phyloP scores from a whole-genome alignment of 208 protist genomes.

The Trichomonas vaginalis region DNA sequence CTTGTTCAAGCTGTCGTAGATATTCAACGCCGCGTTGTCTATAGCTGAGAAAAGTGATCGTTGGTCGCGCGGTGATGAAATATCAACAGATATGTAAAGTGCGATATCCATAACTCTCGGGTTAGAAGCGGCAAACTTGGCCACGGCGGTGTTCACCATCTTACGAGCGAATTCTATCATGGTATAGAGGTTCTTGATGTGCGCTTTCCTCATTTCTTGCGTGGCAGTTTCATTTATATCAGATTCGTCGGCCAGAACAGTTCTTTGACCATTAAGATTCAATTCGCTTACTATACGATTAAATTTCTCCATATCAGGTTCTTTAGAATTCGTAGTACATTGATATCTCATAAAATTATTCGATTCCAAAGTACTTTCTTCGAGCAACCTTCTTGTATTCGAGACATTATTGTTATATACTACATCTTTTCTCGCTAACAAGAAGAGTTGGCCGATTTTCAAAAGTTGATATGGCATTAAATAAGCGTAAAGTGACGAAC shows the following conservation, averaged over 20 bases:
- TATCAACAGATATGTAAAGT: not conserved
- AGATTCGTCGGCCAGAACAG: not conserved
- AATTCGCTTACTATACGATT: not conserved
- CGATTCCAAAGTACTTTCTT: not conserved
- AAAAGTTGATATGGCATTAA: not conserved
- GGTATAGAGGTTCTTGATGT: not conserved
- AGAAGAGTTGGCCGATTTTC: not conserved
- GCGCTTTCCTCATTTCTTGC: not conserved
- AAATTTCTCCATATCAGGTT: not conserved
- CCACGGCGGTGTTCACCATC: not conserved
- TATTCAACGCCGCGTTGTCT: not conserved
- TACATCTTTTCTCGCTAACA: not conserved
- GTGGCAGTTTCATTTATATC: not conserved
- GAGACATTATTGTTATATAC: not conserved
- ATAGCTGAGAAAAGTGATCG: not conserved
- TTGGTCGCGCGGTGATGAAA: not conserved
- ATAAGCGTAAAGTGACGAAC: not conserved
- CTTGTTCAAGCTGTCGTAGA: not conserved
- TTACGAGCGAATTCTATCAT: not conserved
- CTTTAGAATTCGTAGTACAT: no score
- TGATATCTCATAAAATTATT: not conserved
- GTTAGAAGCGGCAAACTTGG: not conserved
- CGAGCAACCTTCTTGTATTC: not conserved
- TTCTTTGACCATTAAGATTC: not conserved
- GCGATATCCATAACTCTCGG: not conserved